Evolutionary conservation across 257 asterid species (phyloP).

Genomic region (Salvia miltiorrhiza): DNA sequence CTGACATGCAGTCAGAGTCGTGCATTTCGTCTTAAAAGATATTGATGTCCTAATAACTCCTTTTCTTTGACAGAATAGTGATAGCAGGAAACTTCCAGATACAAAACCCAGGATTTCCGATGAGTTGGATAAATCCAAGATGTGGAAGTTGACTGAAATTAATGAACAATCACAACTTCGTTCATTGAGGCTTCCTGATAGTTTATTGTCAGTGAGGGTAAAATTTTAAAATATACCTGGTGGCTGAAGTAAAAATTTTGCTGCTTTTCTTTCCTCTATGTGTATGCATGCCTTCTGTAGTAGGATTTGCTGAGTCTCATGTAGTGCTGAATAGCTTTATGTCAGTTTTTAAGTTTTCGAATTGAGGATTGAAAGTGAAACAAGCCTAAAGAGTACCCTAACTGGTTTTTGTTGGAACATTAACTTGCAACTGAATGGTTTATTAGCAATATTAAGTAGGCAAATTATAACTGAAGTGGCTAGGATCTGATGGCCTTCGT

Average conservation of each 20-base stretch:
- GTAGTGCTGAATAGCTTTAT: neutral
- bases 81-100: slow-evolving; percentile 39
- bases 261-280: neutral
- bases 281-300: neutral
- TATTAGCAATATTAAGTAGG: neutral
- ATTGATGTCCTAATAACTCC: slow-evolving; percentile 10
- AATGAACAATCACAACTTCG: slow-evolving; percentile 51
- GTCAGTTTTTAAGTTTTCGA: neutral
- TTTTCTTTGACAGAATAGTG: slow-evolving; percentile 41
- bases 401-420: neutral
- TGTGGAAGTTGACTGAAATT: slow-evolving; percentile 56
- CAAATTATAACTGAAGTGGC: neutral
- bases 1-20: neutral
- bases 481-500: neutral
- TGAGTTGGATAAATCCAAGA: slow-evolving; percentile 50
- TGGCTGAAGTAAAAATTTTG: neutral
- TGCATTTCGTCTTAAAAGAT: neutral
- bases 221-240: neutral
- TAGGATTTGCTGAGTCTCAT: neutral
- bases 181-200: slow-evolving; percentile 56
- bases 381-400: neutral
- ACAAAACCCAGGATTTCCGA: slow-evolving; percentile 40
- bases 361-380: neutral
- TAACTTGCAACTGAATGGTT: neutral
- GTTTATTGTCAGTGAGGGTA: slow-evolving; percentile 49